Base-by-base conservation (phyloP, 139 green algal genomes). In the Chlamydomonas applanata region DNA sequence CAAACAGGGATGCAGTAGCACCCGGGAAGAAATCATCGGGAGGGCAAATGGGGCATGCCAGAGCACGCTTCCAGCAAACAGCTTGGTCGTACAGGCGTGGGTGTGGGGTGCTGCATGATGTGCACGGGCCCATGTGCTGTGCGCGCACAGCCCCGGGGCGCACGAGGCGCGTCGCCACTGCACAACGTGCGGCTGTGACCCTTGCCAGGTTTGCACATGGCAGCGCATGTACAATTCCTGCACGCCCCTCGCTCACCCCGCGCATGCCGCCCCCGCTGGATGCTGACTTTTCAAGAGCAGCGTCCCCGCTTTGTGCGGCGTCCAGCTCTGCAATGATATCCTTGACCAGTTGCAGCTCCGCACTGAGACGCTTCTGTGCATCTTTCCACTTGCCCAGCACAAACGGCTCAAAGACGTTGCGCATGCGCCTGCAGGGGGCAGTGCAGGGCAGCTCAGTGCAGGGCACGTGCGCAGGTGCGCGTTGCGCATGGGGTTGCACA, bases 401-500 rank as follows among this genome's bases (percentile, higher is more conserved):
- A 25, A 40, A 66, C 2, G 24, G n/a, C 34, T 66, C 59, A 36
- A 25, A 36, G n/a, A 66, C 22, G 30, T 24, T 40, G n/a, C 25
- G 17, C n/a, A 66, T 66, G 59, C 35, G 59, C 59, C 59, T 66
- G 59, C n/a, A n/a, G n/a, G n/a, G n/a, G n/a, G n/a, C n/a, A n/a
- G n/a, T n/a, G n/a, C n/a, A n/a, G n/a, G n/a, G n/a, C n/a, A n/a
- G n/a, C n/a, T n/a, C n/a, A n/a, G n/a, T n/a, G n/a, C n/a, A n/a
- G n/a, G n/a, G n/a, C n/a, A n/a, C n/a, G n/a, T n/a, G n/a, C n/a
- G n/a, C n/a, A n/a, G n/a, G n/a, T n/a, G n/a, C n/a, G n/a, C n/a
- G n/a, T n/a, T n/a, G n/a, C n/a, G n/a, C n/a, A n/a, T n/a, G n/a
- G n/a, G n/a, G n/a, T n/a, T n/a, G n/a, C n/a, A n/a, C n/a, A n/a